A percentile compares a stretch with the other conserved stretches of the same genome.
Evolutionary conservation across 2,329 filamentous ascomycete genomes (phyloP).

Genomic region (Oidium heveae): DNA sequence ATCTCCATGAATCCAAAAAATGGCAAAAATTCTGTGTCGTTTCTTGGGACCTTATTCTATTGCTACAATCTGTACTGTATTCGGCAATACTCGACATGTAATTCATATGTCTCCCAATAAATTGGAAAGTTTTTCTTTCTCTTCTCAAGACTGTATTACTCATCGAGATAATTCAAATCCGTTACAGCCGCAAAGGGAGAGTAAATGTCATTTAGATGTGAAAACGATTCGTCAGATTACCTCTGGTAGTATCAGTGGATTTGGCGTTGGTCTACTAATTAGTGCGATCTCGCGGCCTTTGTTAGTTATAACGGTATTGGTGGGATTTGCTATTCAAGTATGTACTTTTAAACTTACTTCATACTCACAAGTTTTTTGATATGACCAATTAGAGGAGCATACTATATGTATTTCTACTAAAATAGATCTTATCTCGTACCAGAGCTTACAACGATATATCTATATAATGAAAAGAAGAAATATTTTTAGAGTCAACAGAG

Average conservation of each 20-base stretch:
- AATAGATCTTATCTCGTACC: conserved; percentile 19
- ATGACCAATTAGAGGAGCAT: conserved; percentile 11
- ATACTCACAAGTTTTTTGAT: not conserved
- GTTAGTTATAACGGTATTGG: conserved; percentile 37
- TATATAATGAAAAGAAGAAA: conserved; percentile 22
- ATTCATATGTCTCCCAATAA: too few species aligned
- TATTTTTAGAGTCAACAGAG: conserved; percentile 14
- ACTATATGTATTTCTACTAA: conserved; percentile 24
- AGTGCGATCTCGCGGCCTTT: conserved; percentile 47
- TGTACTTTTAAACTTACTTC: not conserved
- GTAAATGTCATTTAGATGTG: not conserved
- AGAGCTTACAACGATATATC: conserved; percentile 22
- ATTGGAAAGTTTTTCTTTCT: too few species aligned
- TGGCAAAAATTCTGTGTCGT: too few species aligned
- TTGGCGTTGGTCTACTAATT: conserved; percentile 24
- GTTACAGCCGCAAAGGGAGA: not conserved
- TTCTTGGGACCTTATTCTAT: too few species aligned
- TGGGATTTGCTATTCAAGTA: conserved; percentile 25
- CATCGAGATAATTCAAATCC: too few species aligned
- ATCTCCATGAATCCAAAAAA: too few species aligned
- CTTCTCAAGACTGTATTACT: too few species aligned
- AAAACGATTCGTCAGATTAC: not conserved
- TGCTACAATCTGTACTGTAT: too few species aligned
- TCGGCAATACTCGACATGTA: too few species aligned
- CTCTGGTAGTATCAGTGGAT: conserved; percentile 4